These are phyloP conservation scores for Berberis vulgaris DNA, from an alignment of 164 flowering plant genomes.

Conservation along the genomic window DNA sequence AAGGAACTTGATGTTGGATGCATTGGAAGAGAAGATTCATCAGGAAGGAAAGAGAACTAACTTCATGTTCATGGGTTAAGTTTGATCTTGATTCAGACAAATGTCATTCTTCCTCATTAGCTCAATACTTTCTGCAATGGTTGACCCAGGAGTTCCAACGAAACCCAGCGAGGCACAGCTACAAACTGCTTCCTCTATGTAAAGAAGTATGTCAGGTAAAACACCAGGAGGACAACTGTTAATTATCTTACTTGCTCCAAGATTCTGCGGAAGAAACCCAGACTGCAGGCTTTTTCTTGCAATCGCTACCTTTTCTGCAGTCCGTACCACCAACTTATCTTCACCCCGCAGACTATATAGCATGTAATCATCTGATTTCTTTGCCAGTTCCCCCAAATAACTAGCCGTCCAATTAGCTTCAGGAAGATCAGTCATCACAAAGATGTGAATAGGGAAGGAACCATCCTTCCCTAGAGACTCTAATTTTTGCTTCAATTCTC, in stretches of 20 bases:
- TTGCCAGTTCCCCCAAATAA: conserved; percentile 69
- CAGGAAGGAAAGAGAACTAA: too few species aligned
- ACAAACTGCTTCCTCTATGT: conserved; percentile 73
- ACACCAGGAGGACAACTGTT: conserved; percentile 22
- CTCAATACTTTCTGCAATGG: conserved; percentile 80
- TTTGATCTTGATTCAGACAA: conserved; percentile 25
- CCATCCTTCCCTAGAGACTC: conserved; percentile 34
- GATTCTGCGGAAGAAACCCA: conserved; percentile 10
- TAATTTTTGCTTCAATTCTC: conserved; percentile 41
- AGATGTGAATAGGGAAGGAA: conserved; percentile 47
- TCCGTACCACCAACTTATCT: conserved; percentile 42
- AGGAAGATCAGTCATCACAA: conserved; percentile 97
- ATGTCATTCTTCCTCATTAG: conserved; percentile 48
- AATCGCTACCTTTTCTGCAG: conserved; percentile 42
- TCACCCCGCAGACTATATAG: conserved; percentile 40
- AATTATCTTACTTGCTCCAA: conserved; percentile 7
- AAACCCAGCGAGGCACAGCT: conserved; percentile 94
- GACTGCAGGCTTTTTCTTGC: conserved; percentile 31
- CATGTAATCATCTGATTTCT: conserved; percentile 37
- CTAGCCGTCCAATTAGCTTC: conserved; percentile 65
- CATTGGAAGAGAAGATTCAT: too few species aligned
- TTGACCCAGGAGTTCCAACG: conserved; percentile 92
- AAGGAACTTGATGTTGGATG: too few species aligned
- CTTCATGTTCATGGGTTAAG: too few species aligned
- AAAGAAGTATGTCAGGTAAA: conserved; percentile 60